Base-by-base conservation (phyloP, 2,329 filamentous ascomycete genomes). In the Beauveria australis region DNA sequence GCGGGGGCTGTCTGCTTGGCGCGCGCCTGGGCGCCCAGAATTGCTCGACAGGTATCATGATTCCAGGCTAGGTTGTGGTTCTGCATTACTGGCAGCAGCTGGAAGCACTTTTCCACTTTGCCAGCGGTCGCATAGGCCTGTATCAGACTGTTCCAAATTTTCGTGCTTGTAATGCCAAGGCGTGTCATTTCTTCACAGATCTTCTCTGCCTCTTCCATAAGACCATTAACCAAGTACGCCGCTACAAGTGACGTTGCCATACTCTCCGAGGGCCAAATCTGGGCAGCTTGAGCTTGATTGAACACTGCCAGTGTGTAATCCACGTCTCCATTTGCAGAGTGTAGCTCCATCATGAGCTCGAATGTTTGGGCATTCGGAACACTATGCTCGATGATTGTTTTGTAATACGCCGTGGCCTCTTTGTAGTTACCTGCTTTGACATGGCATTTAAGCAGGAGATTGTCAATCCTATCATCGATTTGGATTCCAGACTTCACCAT, bases 111-210 rank as follows among this genome's bases (percentile, higher is more conserved):
- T n/a, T 69, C 69, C 7, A 84, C 70, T 57, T 80, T 77, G 60
- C 87, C 82, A 7, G 82, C 79, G 60, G 83, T 75, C 7, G 89
- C 89, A 70, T 91, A 81, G 63, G 88, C 83, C 60, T 81, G 79
- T 5, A 97, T 76, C 37, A 97, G 74, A 58, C 84, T 79, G 69
- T 97, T 96, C 89, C 90, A 97, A 68, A 91, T 83, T 37, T 79
- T 76, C 2, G 86, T 86, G 24, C 72, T 74, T 1, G 79, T 76
- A 1, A 84, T 79, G 19, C 78, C 74, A 63, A 79, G 76, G 14
- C 73, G 72, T 24, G 86, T 76, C 37, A 85, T 80, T 49, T 81
- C 80, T 53, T 81, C 56, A 49, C 72, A 75, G 28, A 77, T 68
- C n/a, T 65, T 67, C 61, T 75, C 70, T 0, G 75, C 76, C 43